These are phyloP conservation scores for Pyricularia sp. DNA, from an alignment of 2,329 filamentous ascomycete species.

Conservation along the genomic window DNA sequence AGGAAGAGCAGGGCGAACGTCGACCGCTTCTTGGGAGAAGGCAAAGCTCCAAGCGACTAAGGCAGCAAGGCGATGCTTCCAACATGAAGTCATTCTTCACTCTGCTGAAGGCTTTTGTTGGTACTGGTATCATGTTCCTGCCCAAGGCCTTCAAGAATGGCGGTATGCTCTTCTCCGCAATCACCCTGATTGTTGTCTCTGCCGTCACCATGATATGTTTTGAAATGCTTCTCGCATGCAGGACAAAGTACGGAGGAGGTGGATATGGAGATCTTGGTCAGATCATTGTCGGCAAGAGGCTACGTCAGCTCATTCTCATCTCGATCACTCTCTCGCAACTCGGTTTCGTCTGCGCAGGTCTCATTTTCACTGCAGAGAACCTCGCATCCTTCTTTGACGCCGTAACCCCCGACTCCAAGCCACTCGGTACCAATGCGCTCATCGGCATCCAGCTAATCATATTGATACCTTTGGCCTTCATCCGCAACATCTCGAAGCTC, in stretches of 20 bases:
- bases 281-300: slow-evolving; percentile 77
- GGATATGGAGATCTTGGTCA: slow-evolving; percentile 97
- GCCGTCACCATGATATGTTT: slow-evolving; percentile 93
- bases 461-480: slow-evolving; percentile 84
- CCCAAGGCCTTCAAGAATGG: slow-evolving; percentile 90
- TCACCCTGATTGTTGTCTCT: slow-evolving; percentile 78
- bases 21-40: slow-evolving; percentile 62
- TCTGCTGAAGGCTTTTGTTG: slow-evolving; percentile 93
- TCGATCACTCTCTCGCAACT: slow-evolving; percentile 94
- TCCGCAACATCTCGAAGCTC: slow-evolving; percentile 94
- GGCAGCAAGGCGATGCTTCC: slow-evolving; percentile 61
- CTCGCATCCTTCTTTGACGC: slow-evolving; percentile 88
- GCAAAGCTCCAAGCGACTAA: slow-evolving; percentile 63
- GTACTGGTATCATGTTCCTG: slow-evolving; percentile 87
- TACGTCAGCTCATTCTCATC: slow-evolving; percentile 73
- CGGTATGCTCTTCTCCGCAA: slow-evolving; percentile 94
- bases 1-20: slow-evolving; percentile 78
- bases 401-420: slow-evolving; percentile 73
- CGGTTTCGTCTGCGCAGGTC: slow-evolving; percentile 89
- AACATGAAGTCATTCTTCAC: slow-evolving; percentile 70
- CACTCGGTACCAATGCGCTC: slow-evolving; percentile 77
- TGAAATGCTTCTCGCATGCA: slow-evolving; percentile 78
- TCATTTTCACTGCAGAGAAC: slow-evolving; percentile 93
- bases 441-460: slow-evolving; percentile 92
- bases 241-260: slow-evolving; percentile 69